These are phyloP conservation scores for Ganoderma multipileum DNA, from an alignment of 1,284 basidiomycete genomes.

Conservation along the genomic window DNA sequence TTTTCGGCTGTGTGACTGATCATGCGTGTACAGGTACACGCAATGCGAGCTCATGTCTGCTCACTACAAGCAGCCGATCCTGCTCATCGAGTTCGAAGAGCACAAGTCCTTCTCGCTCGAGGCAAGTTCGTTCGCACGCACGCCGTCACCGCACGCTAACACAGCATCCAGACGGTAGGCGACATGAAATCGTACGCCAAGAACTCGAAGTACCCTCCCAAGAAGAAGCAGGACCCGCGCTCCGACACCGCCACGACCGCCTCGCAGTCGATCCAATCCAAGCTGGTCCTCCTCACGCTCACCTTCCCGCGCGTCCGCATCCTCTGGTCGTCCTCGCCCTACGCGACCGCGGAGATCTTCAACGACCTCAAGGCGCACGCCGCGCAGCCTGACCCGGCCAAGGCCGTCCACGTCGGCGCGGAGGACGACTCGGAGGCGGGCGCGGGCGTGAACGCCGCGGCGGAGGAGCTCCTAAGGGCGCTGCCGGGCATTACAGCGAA, in stretches of 20 bases:
- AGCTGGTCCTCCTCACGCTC: constrained; percentile 89
- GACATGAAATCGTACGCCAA: constrained; percentile 72
- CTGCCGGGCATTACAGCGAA: constrained; percentile 83
- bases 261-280: constrained; percentile 76
- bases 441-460: constrained; percentile 72
- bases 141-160: not conserved
- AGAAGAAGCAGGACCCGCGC: constrained; percentile 52
- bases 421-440: constrained; percentile 74
- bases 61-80: constrained; percentile 90
- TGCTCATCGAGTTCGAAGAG: constrained; percentile 99
- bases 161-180: constrained; percentile 52
- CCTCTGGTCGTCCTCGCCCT: constrained; percentile 97
- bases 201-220: constrained; percentile 59
- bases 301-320: constrained; percentile 92
- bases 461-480: constrained; percentile 77
- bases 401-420: constrained; percentile 82
- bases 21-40: constrained; percentile 53
- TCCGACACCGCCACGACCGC: constrained; percentile 55
- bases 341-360: constrained; percentile 92
- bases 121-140: constrained; percentile 49
- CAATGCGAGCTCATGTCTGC: constrained; percentile 98
- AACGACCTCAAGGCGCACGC: constrained; percentile 89
- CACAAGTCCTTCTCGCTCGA: constrained; percentile 94
- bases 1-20: not conserved
- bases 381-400: constrained; percentile 81